Evolutionary conservation across 208 protist genomes (phyloP).

Genomic region (Porcisia deanei): DNA sequence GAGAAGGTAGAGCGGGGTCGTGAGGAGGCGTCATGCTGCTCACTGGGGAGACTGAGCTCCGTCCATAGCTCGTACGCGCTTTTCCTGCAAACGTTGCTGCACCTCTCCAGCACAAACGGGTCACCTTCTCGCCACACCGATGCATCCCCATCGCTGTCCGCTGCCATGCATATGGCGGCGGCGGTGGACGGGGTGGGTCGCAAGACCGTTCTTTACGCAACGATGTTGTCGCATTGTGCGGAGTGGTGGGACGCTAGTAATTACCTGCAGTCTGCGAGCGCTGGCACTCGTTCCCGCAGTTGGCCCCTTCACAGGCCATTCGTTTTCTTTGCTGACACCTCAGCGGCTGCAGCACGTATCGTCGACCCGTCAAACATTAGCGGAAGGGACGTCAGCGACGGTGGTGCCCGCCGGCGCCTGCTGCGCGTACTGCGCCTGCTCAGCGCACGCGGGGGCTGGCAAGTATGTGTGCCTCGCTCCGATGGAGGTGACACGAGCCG

Average conservation of each 20-base stretch:
- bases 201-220: slow-evolving; percentile 12
- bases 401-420: slow-evolving; percentile 10
- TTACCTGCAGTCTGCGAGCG: background rate
- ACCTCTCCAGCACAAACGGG: slow-evolving; percentile 1
- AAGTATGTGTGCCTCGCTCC: background rate
- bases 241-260: slow-evolving; percentile 23
- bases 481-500: background rate
- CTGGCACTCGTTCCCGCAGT: background rate
- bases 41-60: background rate
- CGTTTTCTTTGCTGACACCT: slow-evolving; percentile 11
- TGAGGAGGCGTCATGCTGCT: background rate
- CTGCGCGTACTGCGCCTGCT: slow-evolving; percentile 25
- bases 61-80: background rate
- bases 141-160: background rate
- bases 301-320: background rate
- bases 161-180: background rate
- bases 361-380: background rate
- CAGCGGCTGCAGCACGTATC: background rate
- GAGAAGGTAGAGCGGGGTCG: background rate
- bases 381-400: background rate
- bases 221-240: slow-evolving; percentile 21
- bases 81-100: slow-evolving; percentile 16
- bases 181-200: slow-evolving; percentile 25
- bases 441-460: slow-evolving; percentile 19
- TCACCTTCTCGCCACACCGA: background rate